Base-by-base conservation (phyloP, 129 eudicot species). In the Solidago caesia region DNA sequence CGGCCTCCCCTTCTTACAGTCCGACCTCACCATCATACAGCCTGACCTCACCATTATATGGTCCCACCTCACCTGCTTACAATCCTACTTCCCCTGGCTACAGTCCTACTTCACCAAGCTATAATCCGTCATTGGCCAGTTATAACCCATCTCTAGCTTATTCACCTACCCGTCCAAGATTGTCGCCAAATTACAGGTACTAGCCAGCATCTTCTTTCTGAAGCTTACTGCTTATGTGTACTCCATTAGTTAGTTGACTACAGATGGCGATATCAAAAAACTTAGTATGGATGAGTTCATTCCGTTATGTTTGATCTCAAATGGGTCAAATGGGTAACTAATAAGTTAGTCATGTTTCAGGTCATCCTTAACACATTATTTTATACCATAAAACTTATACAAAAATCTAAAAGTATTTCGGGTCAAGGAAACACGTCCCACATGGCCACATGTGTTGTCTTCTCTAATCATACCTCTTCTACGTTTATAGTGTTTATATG, bases 161-260 rank as follows among this genome's bases (percentile, higher is more conserved):
- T 82, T 92, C 98, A n/a, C 96, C 98, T n/a, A 92, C 92, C 76
- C 85, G 96, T 65, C 97, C 97, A 67, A 89, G 95, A 25, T 10
- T 59, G 8, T 59, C 13, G 27, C 98, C 98, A 33, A 86, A 81
- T 80, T 94, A 94, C 96, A 90, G 97, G 98, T 87, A 87, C 8
- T 27, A 42, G 61, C 3, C 49, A 2, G 5, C 12, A 33, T 48
- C 27, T 64, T 68, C 13, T 59, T 59, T 45, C 66, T 72, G 43
- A 12, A 39, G 60, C 66, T 5, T 64, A 4, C 26, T 72, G 25
- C 21, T 11, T 51, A 2, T 12, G 4, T 12, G 15, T 51, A 11
- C 5, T 51, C 13, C 56, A n/a, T 51, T 49, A 49, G 14, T 47
- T 48, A 14, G 4, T 51, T 51, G 15, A 51, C 14, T 1, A 51